A percentile compares a stretch with the other conserved stretches of the same genome.
phyloP scores from a whole-genome alignment of 1,139 yeast species.

The Eremothecium sinecaudum region DNA sequence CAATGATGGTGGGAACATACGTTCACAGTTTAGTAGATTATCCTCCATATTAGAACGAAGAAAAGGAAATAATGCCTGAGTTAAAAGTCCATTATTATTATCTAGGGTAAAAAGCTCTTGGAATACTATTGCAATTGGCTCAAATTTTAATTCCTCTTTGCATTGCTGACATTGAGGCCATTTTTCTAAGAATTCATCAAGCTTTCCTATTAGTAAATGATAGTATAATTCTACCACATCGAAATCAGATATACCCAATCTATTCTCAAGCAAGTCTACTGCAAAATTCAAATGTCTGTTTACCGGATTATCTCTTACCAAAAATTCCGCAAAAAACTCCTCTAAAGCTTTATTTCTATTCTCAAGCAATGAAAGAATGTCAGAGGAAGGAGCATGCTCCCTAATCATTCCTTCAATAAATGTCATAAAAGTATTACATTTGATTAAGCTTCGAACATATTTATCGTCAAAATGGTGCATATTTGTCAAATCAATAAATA shows the following conservation, averaged over 20 bases:
- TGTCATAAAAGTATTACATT: conserved; percentile 40
- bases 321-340: conserved; percentile 28
- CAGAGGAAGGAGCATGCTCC: conserved; percentile 23
- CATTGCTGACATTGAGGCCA: conserved; percentile 24
- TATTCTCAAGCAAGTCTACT: conserved; percentile 21
- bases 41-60: conserved; percentile 28
- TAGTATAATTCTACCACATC: conserved; percentile 28
- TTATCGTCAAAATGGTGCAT: conserved; percentile 29
- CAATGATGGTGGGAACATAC: conserved; percentile 14
- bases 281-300: conserved; percentile 27
- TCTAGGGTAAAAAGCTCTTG: conserved; percentile 29
- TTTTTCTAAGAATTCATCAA: conserved; percentile 17
- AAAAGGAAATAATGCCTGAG: conserved; percentile 27
- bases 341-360: conserved; percentile 22
- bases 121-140: conserved; percentile 27
- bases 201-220: conserved; percentile 22
- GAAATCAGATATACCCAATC: conserved; percentile 21
- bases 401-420: conserved; percentile 32
- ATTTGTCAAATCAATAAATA: conserved; percentile 34
- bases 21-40: conserved; percentile 27
- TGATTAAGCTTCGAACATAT: conserved; percentile 35
- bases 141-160: conserved; percentile 20
- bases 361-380: conserved; percentile 21
- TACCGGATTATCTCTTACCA: conserved; percentile 30
- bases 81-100: conserved; percentile 26